Percentiles rank a stretch among this genome's conserved stretches.
Evolutionary conservation across 2,329 filamentous ascomycete genomes (phyloP).

Genomic region (Botrytis galanthina): DNA sequence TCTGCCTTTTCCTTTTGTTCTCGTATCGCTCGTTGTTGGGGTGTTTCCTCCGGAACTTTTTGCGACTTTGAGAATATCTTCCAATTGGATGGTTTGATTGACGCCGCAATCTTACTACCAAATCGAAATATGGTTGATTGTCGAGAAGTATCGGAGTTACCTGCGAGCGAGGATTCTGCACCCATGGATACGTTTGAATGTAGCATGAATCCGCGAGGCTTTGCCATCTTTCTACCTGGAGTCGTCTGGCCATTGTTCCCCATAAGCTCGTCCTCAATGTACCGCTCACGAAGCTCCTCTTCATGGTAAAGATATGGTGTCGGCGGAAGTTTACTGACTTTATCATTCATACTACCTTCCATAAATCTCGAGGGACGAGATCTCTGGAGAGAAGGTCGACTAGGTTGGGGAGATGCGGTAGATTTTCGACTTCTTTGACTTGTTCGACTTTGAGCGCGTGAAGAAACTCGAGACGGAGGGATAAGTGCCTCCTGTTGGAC

Average conservation of each 20-base stretch:
- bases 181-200: conserved; percentile 24
- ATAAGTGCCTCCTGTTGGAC: conserved; percentile 16
- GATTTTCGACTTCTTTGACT: conserved; percentile 35
- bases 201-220: conserved; percentile 23
- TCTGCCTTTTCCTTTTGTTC: conserved; percentile 47
- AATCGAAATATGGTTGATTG: conserved; percentile 53
- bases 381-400: conserved; percentile 38
- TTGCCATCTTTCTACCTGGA: conserved; percentile 25
- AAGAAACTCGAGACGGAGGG: conserved; percentile 23
- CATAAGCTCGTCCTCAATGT: conserved; percentile 21
- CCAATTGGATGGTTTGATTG: conserved; percentile 54
- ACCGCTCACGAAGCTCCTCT: conserved; percentile 27
- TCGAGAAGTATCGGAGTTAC: conserved; percentile 37
- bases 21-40: conserved; percentile 44
- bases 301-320: conserved; percentile 33
- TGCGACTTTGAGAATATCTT: conserved; percentile 38
- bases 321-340: conserved; percentile 63
- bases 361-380: conserved; percentile 62
- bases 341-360: conserved; percentile 86
- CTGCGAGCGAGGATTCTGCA: conserved; percentile 29
- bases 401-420: conserved; percentile 25
- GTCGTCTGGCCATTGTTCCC: conserved; percentile 5
- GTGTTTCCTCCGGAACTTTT: conserved; percentile 42
- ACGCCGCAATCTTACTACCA: conserved; percentile 52
- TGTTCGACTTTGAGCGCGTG: conserved; percentile 26